Conservation (phyloP, 169 alveolate species). For the Eimeria nieschulzi region DNA sequence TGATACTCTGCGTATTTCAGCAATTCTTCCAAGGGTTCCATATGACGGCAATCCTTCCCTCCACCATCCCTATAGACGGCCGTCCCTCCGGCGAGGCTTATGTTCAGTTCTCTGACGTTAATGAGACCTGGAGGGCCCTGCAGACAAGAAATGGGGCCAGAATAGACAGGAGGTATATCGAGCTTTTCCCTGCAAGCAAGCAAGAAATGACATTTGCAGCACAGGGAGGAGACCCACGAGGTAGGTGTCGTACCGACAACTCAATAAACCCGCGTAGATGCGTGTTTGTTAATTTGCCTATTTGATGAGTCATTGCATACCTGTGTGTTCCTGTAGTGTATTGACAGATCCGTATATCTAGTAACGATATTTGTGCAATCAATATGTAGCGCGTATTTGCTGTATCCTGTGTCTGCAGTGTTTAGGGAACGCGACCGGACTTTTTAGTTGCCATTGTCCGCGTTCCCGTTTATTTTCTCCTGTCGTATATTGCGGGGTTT, state of each 20-base stretch:
- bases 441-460: not conserved
- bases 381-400: not conserved
- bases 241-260: constrained; percentile 16
- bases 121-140: constrained; percentile 76
- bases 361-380: not conserved
- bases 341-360: not conserved
- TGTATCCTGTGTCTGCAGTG: constrained; percentile 25
- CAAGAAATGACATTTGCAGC: constrained; percentile 80
- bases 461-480: not conserved
- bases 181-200: constrained; percentile 78
- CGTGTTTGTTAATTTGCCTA: not conserved
- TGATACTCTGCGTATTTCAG: constrained; percentile 2
- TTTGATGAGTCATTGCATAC: not conserved
- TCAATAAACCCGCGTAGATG: not conserved
- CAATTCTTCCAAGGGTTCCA: constrained; percentile 78
- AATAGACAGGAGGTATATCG: constrained; percentile 77
- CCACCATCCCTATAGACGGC: constrained; percentile 79
- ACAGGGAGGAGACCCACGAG: constrained; percentile 81
- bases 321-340: not conserved
- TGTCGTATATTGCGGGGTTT: not conserved
- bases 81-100: constrained; percentile 81
- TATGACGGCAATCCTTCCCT: constrained; percentile 77
- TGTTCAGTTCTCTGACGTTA: constrained; percentile 77
- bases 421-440: constrained; percentile 63
- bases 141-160: constrained; percentile 73